Evolutionary conservation across 2,329 filamentous ascomycete species (phyloP).

Genomic region (Stemphylium lycopersici): DNA sequence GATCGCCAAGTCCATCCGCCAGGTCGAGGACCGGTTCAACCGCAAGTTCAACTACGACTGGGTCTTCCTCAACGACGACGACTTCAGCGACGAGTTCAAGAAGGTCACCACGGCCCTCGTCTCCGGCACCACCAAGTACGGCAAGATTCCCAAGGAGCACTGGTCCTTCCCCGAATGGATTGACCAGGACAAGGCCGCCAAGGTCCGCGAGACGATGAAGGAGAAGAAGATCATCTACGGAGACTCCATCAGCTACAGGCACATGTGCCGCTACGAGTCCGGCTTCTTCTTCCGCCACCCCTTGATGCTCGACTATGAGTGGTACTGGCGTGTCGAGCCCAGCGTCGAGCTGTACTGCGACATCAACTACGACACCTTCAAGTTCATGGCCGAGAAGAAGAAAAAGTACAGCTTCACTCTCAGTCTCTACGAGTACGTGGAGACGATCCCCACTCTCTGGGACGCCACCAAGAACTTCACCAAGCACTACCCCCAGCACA

Average conservation of each 20-base stretch:
- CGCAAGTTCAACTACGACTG: slow-evolving; percentile 96
- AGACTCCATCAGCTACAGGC: slow-evolving; percentile 93
- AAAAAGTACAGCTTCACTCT: slow-evolving; percentile 99
- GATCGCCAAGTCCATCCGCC: slow-evolving; percentile 91
- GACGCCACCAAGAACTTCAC: slow-evolving; percentile 95
- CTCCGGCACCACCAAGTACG: slow-evolving; percentile 92
- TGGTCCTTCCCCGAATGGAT: slow-evolving; percentile 98
- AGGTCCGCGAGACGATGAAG: slow-evolving; percentile 92
- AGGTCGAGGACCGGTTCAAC: slow-evolving; percentile 98
- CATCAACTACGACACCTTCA: slow-evolving; percentile 94
- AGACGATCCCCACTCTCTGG: slow-evolving; percentile 96
- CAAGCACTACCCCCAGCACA: slow-evolving; percentile 84
- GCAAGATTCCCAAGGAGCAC: slow-evolving; percentile 86
- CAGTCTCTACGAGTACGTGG: slow-evolving; percentile 93
- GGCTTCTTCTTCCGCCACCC: slow-evolving; percentile 98
- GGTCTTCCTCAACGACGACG: slow-evolving; percentile 97
- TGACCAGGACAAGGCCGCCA: slow-evolving; percentile 88
- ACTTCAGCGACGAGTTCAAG: slow-evolving; percentile 92
- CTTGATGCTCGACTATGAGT: slow-evolving; percentile 95
- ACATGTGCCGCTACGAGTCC: slow-evolving; percentile 99
- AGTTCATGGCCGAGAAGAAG: slow-evolving; percentile 90
- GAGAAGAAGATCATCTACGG: slow-evolving; percentile 97
- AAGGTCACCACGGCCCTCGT: slow-evolving; percentile 86
- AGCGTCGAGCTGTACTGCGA: slow-evolving; percentile 97
- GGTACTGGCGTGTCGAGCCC: slow-evolving; percentile 99